A percentile compares a stretch with the other conserved stretches of the same genome.
These are phyloP conservation scores for Ceratocystis ficicola DNA, from an alignment of 2,329 filamentous ascomycete species.

Conservation along the genomic window DNA sequence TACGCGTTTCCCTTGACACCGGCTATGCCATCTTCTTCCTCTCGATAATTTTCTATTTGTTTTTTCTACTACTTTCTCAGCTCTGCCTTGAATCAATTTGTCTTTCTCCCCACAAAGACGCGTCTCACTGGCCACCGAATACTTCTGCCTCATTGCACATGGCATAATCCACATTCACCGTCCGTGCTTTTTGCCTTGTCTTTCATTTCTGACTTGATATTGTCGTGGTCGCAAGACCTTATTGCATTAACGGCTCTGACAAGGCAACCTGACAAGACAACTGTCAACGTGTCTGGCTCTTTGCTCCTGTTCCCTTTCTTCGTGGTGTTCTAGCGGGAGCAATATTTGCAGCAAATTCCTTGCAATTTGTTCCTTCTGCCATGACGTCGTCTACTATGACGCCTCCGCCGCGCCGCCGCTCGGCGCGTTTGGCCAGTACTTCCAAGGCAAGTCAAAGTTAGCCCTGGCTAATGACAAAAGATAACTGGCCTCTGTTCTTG, in stretches of 20 bases:
- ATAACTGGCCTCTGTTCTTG: background rate
- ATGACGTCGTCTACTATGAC: conserved; percentile 26
- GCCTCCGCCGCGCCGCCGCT: conserved; percentile 35
- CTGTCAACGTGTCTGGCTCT: too few species aligned
- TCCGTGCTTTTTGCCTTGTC: too few species aligned
- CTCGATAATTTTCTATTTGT: too few species aligned
- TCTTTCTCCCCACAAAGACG: background rate
- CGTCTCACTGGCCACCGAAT: too few species aligned
- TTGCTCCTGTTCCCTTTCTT: background rate
- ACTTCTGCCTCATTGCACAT: too few species aligned
- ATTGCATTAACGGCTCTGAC: background rate
- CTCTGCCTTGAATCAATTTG: background rate
- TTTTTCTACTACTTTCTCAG: too few species aligned
- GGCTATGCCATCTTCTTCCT: too few species aligned
- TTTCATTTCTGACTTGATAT: too few species aligned
- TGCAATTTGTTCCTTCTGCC: background rate
- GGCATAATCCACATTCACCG: too few species aligned
- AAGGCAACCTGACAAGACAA: too few species aligned
- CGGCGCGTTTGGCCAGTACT: conserved; percentile 34
- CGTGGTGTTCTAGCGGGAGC: background rate
- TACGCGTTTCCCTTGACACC: background rate
- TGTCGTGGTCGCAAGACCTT: too few species aligned
- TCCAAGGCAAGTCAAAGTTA: conserved; percentile 30
- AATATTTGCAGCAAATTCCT: too few species aligned
- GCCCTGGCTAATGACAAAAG: background rate